phyloP scores from a whole-genome alignment of 2,329 filamentous ascomycete genomes.

The Clarireedia hainanense region DNA sequence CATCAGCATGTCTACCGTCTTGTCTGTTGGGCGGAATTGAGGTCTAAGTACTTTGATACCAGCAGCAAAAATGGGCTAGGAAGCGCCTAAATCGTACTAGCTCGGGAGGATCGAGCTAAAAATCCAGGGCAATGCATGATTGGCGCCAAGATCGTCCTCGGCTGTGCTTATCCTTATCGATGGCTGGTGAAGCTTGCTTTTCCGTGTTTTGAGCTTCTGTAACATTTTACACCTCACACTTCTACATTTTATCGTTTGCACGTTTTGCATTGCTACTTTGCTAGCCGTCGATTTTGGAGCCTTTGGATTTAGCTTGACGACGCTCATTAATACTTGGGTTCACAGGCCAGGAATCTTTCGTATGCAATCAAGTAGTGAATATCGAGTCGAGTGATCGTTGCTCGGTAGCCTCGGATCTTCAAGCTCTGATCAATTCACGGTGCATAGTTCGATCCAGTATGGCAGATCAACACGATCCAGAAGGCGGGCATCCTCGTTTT shows the following conservation, averaged over 20 bases:
- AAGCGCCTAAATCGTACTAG: background rate
- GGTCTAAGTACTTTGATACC: background rate
- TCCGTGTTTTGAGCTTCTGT: background rate
- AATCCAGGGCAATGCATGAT: too few relatives aligned
- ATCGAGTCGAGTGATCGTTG: background rate
- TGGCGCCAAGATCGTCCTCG: too few relatives aligned
- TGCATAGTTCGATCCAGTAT: background rate
- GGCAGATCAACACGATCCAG: conserved; percentile 15
- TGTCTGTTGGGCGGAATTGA: background rate
- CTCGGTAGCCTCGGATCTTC: conserved; percentile 2
- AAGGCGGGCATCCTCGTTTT: conserved; percentile 14
- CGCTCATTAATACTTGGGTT: too few relatives aligned
- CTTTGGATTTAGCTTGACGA: too few relatives aligned
- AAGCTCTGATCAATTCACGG: background rate
- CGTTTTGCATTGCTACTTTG: background rate
- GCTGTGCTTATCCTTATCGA: too few relatives aligned
- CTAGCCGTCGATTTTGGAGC: background rate
- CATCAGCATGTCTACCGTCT: conserved; percentile 11
- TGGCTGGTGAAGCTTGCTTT: background rate
- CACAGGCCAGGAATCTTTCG: too few relatives aligned
- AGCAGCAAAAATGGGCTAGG: background rate
- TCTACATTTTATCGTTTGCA: too few relatives aligned
- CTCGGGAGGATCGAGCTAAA: background rate
- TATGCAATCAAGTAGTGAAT: too few relatives aligned
- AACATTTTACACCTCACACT: background rate